These are phyloP conservation scores for Inga leiocalycina DNA, from an alignment of 306 rosid genomes.

Conservation along the genomic window DNA sequence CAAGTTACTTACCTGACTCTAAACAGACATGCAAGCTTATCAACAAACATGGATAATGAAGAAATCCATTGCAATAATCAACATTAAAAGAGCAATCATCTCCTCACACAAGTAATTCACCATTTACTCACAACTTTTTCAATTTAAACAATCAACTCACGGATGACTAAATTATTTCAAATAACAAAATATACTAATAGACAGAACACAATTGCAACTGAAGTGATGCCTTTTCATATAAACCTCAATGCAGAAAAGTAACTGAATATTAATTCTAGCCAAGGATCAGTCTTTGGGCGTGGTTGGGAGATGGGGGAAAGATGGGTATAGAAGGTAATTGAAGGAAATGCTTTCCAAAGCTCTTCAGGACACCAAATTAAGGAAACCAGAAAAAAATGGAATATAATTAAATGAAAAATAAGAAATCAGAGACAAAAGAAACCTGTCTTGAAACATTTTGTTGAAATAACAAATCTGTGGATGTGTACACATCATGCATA, in stretches of 20 bases:
- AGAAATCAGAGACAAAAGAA: neutral
- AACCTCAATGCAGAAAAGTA: neutral
- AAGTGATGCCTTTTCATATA: neutral
- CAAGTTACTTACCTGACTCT: conserved; percentile 54
- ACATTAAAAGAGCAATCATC: neutral
- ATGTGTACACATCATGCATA: neutral
- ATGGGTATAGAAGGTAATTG: neutral
- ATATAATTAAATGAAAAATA: neutral
- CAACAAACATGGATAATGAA: conserved; percentile 19
- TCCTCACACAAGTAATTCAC: neutral
- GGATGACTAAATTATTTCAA: neutral
- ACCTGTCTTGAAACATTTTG: neutral
- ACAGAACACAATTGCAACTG: neutral
- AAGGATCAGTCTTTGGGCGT: neutral
- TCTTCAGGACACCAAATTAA: neutral
- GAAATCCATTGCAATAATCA: neutral
- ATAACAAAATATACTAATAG: neutral
- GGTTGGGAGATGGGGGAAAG: neutral
- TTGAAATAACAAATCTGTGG: neutral
- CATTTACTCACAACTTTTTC: neutral
- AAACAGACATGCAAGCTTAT: conserved; percentile 21
- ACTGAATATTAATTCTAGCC: neutral
- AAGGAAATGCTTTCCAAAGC: neutral
- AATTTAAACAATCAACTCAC: neutral
- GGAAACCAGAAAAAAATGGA: neutral